Percentiles rank a stretch among this genome's conserved stretches.
Conservation (phyloP, 2,329 filamentous ascomycete genomes). For the Fusarium denticulatum region DNA sequence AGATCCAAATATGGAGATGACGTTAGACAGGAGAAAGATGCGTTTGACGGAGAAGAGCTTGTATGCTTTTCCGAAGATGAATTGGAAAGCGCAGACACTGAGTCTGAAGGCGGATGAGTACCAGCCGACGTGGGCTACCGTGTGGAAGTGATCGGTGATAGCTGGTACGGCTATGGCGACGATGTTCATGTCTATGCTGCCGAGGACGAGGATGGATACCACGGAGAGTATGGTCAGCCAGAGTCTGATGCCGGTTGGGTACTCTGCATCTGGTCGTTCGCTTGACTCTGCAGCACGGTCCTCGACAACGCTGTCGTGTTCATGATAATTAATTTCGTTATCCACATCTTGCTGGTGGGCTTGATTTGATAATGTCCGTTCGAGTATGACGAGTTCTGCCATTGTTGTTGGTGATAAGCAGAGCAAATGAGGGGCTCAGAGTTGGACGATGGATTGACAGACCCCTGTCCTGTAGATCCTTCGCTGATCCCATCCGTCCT, state of each 20-base stretch:
- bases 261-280: rapidly evolving
- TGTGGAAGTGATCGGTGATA: slow-evolving; percentile 42
- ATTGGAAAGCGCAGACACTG: slow-evolving; percentile 53
- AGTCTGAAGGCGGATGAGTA: slow-evolving; percentile 47
- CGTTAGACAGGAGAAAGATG: slow-evolving; percentile 51
- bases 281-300: rapidly evolving
- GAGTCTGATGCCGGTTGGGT: background rate
- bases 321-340: rapidly evolving
- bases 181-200: slow-evolving; percentile 39
- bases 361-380: rapidly evolving
- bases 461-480: background rate
- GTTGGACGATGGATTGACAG: background rate
- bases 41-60: slow-evolving; percentile 29
- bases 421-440: background rate
- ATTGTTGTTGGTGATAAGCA: background rate
- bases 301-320: rapidly evolving
- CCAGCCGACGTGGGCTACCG: slow-evolving; percentile 37
- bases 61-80: slow-evolving; percentile 28
- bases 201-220: slow-evolving; percentile 6
- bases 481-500: rapidly evolving
- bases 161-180: slow-evolving; percentile 40
- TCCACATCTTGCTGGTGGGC: rapidly evolving
- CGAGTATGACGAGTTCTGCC: background rate
- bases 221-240: slow-evolving; percentile 17
- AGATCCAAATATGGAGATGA: slow-evolving; percentile 56